Conservation (phyloP, 305 asterid genomes). For the Ajuga reptans region DNA sequence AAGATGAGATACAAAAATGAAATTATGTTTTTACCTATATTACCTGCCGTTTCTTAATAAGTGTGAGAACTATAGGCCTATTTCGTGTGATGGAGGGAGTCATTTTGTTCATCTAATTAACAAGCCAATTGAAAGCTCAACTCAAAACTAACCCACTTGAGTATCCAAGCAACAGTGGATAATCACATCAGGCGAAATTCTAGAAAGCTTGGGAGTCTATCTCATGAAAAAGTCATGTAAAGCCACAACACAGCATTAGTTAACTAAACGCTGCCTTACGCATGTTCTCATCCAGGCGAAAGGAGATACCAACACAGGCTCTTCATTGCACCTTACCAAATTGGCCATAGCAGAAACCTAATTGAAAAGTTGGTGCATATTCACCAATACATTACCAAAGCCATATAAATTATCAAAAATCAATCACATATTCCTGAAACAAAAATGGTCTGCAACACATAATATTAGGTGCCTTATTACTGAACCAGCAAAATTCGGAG, state of each 20-base stretch:
- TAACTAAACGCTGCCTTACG: not conserved
- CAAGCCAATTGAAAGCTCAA: constrained; percentile 8
- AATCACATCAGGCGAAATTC: not conserved
- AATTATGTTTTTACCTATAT: too few species aligned
- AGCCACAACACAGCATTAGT: not conserved
- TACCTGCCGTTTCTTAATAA: too few species aligned
- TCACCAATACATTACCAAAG: not conserved
- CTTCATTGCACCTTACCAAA: not conserved
- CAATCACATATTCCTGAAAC: not conserved
- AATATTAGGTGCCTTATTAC: not conserved
- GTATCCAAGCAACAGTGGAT: not conserved
- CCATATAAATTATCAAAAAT: not conserved
- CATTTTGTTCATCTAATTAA: not conserved
- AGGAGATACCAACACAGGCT: not conserved
- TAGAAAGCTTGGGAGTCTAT: not conserved
- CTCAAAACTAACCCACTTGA: not conserved
- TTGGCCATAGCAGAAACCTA: not conserved
- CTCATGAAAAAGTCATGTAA: not conserved
- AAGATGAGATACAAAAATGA: too few species aligned
- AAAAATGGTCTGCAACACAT: not conserved
- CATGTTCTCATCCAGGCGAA: too few species aligned
- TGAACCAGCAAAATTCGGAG: not conserved
- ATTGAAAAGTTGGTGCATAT: not conserved
- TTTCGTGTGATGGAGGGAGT: too few species aligned
- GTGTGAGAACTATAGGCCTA: too few species aligned